phyloP scores from a whole-genome alignment of 768 basidiomycete species.

The Imleria badia region DNA sequence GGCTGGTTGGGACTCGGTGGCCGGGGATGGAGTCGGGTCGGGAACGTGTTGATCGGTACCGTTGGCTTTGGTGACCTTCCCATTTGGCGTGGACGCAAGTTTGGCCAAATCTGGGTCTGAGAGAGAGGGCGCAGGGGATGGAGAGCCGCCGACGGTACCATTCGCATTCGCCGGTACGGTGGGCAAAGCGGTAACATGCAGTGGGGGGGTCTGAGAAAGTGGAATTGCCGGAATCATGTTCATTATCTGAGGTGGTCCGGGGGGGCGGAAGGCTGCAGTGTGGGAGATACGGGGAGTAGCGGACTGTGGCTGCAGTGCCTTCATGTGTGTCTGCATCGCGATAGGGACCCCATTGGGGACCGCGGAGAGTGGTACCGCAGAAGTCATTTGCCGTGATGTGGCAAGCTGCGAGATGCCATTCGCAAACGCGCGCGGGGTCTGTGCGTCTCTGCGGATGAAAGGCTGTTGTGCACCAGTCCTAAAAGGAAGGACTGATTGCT shows the following conservation, averaged over 20 bases:
- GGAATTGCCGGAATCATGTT: conserved; percentile 32
- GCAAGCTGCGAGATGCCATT: conserved; percentile 29
- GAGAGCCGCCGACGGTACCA: conserved; percentile 32
- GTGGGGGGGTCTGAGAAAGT: conserved; percentile 35
- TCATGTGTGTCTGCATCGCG: conserved; percentile 58
- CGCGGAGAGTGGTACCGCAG: conserved; percentile 20
- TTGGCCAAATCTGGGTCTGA: conserved; percentile 43
- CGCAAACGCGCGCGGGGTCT: conserved; percentile 20
- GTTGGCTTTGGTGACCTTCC: conserved; percentile 28
- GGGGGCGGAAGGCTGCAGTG: conserved; percentile 38
- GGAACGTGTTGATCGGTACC: conserved; percentile 24
- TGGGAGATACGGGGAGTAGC: conserved; percentile 54
- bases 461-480: conserved; percentile 33
- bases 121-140: conserved; percentile 37
- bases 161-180: conserved; percentile 33
- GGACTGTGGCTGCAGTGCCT: conserved; percentile 56
- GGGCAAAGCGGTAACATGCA: conserved; percentile 28
- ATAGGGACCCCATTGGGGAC: conserved; percentile 50
- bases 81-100: conserved; percentile 16
- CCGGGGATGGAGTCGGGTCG: conserved; percentile 13
- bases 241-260: conserved; percentile 36
- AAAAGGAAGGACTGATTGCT: conserved; percentile 51
- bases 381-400: conserved; percentile 21
- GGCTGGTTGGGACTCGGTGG: conserved; percentile 23
- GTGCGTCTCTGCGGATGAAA: conserved; percentile 26